Percentiles rank a stretch among this genome's conserved stretches.
Evolutionary conservation across 164 flowering plant species (phyloP).

Genomic region (Berberis thunbergii): DNA sequence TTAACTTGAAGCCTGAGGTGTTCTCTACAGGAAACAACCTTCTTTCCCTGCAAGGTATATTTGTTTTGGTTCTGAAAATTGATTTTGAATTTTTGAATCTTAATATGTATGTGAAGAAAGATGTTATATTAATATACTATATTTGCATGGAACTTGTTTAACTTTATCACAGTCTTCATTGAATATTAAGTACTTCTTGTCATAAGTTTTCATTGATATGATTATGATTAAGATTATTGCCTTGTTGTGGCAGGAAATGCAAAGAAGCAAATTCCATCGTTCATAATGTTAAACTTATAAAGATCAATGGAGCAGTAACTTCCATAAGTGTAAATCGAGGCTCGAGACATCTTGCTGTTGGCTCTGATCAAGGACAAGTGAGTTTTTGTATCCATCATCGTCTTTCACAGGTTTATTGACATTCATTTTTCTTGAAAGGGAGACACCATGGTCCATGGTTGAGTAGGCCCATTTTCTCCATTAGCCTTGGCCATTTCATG

Average conservation of each 20-base stretch:
- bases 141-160: no score
- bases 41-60: slow-evolving; percentile 48
- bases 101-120: no score
- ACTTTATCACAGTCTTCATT: neutral
- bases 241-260: slow-evolving; percentile 36
- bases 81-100: neutral
- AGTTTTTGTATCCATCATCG: slow-evolving; percentile 17
- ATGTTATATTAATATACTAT: no score
- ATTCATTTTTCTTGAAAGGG: no score
- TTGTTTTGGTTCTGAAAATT: neutral
- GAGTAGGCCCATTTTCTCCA: no score
- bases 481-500: no score
- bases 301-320: slow-evolving; percentile 61
- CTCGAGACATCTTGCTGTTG: slow-evolving; percentile 58
- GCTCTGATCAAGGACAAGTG: slow-evolving; percentile 91
- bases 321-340: slow-evolving; percentile 31
- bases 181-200: neutral
- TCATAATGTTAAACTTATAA: slow-evolving; percentile 42
- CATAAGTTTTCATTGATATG: no score
- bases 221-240: neutral
- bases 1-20: slow-evolving; percentile 59
- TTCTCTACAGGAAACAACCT: slow-evolving; percentile 39
- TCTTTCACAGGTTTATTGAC: neutral
- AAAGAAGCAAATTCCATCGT: slow-evolving; percentile 58
- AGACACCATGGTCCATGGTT: no score